These are phyloP conservation scores for Stagonosporopsis rhizophila DNA, from an alignment of 2,329 filamentous ascomycete species.

Conservation along the genomic window DNA sequence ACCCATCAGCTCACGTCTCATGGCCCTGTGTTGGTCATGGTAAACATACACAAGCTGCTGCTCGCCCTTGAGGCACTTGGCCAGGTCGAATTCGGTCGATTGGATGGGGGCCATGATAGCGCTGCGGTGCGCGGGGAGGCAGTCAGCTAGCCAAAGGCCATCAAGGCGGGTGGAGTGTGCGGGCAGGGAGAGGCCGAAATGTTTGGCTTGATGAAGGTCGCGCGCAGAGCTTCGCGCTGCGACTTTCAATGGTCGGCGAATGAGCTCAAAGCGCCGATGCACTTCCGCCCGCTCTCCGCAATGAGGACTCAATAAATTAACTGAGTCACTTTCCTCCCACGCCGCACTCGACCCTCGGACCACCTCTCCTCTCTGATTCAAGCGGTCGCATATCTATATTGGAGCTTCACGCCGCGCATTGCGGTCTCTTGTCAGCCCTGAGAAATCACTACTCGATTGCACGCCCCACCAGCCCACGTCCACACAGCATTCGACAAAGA, in stretches of 20 bases:
- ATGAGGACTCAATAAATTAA: constrained; percentile 13
- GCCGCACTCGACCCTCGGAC: not conserved
- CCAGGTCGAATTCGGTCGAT: constrained; percentile 71
- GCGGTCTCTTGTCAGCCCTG: not conserved
- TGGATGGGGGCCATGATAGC: constrained; percentile 47
- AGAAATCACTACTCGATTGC: not conserved
- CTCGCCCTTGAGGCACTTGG: constrained; percentile 83
- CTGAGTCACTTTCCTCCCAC: constrained; percentile 12
- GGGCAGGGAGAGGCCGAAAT: constrained; percentile 25
- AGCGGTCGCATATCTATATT: not conserved
- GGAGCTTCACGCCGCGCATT: not conserved
- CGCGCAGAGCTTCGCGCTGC: constrained; percentile 26
- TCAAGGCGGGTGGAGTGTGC: constrained; percentile 28
- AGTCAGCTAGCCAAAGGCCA: constrained; percentile 44
- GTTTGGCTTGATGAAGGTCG: constrained; percentile 32
- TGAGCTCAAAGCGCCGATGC: constrained; percentile 2
- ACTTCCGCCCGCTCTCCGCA: constrained; percentile 14
- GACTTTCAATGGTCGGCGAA: constrained; percentile 15
- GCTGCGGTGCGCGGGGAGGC: constrained; percentile 43
- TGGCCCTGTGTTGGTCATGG: not conserved
- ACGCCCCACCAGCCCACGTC: not conserved
- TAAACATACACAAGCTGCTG: constrained; percentile 76
- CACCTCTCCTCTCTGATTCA: not conserved
- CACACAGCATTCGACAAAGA: not conserved
- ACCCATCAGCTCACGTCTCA: constrained; percentile 45